Evolutionary conservation across 345 rosid species (phyloP), one percentile per base, ranked within the genome.

Genomic region (Lagerstroemia speciosa): DNA sequence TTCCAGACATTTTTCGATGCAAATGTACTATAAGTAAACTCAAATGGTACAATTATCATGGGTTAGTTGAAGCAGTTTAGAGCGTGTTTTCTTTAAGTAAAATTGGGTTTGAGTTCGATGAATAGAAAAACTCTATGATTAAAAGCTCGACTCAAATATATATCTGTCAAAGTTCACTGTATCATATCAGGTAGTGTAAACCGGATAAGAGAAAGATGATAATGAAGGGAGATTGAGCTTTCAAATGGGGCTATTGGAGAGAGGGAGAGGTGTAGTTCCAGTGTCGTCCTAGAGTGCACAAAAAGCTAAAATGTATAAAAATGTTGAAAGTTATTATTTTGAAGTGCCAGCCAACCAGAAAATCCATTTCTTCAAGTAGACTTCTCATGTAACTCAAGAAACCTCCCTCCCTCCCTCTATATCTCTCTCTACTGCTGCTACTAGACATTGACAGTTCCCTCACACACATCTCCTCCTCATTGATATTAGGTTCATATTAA

Each of bases 201-300:
- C n/a, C n/a, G n/a, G n/a, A n/a, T n/a, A n/a, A n/a, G n/a, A n/a
- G n/a, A n/a, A n/a, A n/a, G n/a, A n/a, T n/a, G n/a, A n/a, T n/a
- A n/a, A n/a, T n/a, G n/a, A n/a, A 38, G 26, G 16, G 6, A 20
- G 20, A 38, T 5, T 62, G 38, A 63, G 37, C 66, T 63, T 33
- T 52, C 57, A 71, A 73, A 69, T 38, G 67, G 76, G 71, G 24
- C 65, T 17, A 52, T 19, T 52, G 60, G 76, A 73, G 70, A 71
- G 77, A 67, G 57, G 63, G 71, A 40, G 32, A 34, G 62, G 11
- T 84, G 82, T 78, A 77, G 89, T 76, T 89, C 83, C 76, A 60
- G 69, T 79, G 94, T 86, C 94, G 78, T 72, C 78, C 77, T 89
- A 76, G 91, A 86, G 94, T 86, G 81, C 79, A 65, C 72, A 71